These are phyloP conservation scores for Fusarium kyushuense DNA, from an alignment of 2,329 filamentous ascomycete species.

Conservation along the genomic window DNA sequence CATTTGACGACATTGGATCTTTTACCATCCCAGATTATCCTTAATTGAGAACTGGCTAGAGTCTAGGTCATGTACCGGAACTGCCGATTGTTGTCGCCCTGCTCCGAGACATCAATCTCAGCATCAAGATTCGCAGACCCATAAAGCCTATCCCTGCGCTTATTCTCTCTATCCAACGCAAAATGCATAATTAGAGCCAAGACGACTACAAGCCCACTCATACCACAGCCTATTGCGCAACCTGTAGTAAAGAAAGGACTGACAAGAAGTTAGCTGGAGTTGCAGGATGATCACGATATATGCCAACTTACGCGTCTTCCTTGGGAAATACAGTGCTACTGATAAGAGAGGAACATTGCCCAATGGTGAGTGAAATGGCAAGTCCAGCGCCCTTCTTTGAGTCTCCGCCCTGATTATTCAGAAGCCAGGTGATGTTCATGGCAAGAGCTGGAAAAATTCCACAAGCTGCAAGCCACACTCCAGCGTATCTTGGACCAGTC, in stretches of 20 bases:
- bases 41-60: no score
- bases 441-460: conserved; percentile 19
- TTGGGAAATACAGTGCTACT: conserved; percentile 35
- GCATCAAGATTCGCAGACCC: not conserved
- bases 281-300: accelerated
- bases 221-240: conserved; percentile 27
- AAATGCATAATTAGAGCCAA: conserved; percentile 26
- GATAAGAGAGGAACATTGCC: conserved; percentile 34
- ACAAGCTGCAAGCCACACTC: conserved; percentile 25
- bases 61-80: conserved; percentile 34
- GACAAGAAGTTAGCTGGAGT: accelerated
- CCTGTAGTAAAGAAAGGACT: conserved; percentile 31
- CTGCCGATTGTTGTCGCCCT: conserved; percentile 3
- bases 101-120: conserved; percentile 5
- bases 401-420: conserved; percentile 36
- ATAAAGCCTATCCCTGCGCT: not conserved
- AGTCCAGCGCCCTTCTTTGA: conserved; percentile 27
- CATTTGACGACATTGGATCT: no score
- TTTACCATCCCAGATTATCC: no score
- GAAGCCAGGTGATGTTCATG: conserved; percentile 32
- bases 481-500: conserved; percentile 12
- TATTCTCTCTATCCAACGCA: conserved; percentile 14
- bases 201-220: conserved; percentile 16
- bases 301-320: conserved; percentile 19
- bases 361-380: conserved; percentile 12